phyloP scores from a whole-genome alignment of 1,284 basidiomycete genomes.

The Fomitopsis pinicola region DNA sequence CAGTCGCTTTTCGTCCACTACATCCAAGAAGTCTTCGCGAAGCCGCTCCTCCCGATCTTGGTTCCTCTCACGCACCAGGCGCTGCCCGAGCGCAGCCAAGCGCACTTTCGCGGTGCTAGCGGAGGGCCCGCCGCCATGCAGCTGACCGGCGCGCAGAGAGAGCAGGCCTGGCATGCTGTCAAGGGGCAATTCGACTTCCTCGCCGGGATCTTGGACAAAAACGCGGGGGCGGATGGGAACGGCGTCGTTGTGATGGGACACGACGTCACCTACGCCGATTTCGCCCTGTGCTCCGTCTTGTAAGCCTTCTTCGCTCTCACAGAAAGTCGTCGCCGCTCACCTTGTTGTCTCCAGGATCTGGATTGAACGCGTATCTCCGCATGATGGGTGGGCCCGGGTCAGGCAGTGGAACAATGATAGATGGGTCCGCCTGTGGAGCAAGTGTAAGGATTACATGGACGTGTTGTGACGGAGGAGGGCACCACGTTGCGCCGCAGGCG shows the following conservation, averaged over 20 bases:
- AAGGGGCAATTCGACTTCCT: constrained; percentile 65
- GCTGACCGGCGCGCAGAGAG: constrained; percentile 43
- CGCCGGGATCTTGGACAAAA: constrained; percentile 60
- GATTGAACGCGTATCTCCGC: constrained; percentile 63
- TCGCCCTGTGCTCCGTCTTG: constrained; percentile 62
- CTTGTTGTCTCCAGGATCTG: constrained; percentile 35
- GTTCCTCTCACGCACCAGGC: constrained; percentile 61
- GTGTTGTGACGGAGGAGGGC: constrained; percentile 29
- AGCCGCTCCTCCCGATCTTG: constrained; percentile 66
- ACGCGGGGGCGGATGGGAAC: constrained; percentile 46
- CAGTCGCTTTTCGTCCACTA: constrained; percentile 68
- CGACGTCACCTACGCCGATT: constrained; percentile 66
- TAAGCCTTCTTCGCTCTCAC: constrained; percentile 4
- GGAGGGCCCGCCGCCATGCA: constrained; percentile 21
- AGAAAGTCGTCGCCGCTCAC: background rate
- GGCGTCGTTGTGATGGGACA: constrained; percentile 62
- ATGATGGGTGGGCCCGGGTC: constrained; percentile 62
- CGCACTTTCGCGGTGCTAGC: constrained; percentile 37
- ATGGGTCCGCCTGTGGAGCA: constrained; percentile 55
- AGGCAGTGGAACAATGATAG: constrained; percentile 60
- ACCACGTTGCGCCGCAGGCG: background rate
- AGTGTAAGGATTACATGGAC: constrained; percentile 61
- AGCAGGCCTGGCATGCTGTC: constrained; percentile 59
- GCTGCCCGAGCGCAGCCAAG: constrained; percentile 50
- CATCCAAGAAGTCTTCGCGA: constrained; percentile 59